Conservation (phyloP, 257 asterid species). For the Solanum infundibuliforme region DNA sequence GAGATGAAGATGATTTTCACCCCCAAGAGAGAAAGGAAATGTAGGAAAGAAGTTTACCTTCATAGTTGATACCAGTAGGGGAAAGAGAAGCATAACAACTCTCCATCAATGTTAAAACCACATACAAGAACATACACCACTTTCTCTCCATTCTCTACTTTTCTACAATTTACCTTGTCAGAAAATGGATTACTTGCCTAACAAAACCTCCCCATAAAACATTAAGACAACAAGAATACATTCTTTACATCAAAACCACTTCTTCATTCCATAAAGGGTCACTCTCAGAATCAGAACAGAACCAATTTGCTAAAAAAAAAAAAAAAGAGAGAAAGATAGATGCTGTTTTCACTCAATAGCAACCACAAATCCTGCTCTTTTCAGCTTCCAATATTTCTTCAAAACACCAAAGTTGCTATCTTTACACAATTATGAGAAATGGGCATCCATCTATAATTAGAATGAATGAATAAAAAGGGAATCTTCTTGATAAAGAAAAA, state of each 20-base stretch:
- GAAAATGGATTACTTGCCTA: background rate
- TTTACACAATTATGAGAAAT: constrained; percentile 11
- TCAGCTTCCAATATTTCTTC: background rate
- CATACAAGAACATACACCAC: constrained; percentile 25
- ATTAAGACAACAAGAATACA: background rate
- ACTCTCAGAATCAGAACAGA: background rate
- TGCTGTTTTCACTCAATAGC: background rate
- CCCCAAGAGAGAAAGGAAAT: background rate
- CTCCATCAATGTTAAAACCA: constrained; percentile 34
- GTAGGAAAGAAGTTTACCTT: constrained; percentile 44
- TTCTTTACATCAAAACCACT: background rate
- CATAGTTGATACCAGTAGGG: constrained; percentile 95
- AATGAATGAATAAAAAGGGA: constrained; percentile 15
- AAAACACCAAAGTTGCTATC: constrained; percentile 17
- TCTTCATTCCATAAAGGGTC: background rate
- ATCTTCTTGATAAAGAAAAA: constrained; percentile 28
- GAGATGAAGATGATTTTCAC: background rate
- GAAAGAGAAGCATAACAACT: constrained; percentile 69
- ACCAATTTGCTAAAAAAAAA: background rate
- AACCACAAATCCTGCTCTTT: constrained; percentile 12
- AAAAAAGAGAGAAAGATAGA: constrained; percentile 7
- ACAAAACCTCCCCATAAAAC: background rate
- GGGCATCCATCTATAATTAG: background rate
- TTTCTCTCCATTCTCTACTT: constrained; percentile 38
- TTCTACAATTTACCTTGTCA: background rate